Conservation (phyloP, 169 alveolate genomes). For the Cryptosporidium muris region DNA sequence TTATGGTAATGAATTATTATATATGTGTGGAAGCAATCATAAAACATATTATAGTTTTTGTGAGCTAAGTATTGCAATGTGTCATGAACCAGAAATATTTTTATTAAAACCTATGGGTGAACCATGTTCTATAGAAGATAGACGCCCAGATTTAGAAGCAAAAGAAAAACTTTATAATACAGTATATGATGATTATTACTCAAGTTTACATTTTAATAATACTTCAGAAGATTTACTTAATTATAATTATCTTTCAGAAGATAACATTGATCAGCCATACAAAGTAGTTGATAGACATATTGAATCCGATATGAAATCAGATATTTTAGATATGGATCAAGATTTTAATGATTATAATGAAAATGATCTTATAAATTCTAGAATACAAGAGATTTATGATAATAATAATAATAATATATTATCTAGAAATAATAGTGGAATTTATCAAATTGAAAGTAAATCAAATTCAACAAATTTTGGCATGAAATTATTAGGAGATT, state of each 20-base stretch:
- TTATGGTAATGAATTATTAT: conserved; percentile 41
- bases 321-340: neutral
- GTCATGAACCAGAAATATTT: conserved; percentile 47
- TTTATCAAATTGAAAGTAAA: conserved; percentile 22
- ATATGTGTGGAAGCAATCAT: conserved; percentile 59
- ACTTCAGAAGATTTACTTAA: conserved; percentile 5
- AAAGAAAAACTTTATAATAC: conserved; percentile 29
- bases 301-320: neutral
- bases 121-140: conserved; percentile 62
- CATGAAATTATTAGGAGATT: neutral
- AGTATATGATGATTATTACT: conserved; percentile 52
- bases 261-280: neutral
- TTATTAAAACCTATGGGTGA: conserved; percentile 66
- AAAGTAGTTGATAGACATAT: neutral
- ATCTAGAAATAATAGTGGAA: conserved; percentile 15
- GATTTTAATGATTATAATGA: neutral
- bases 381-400: neutral
- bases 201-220: conserved; percentile 25
- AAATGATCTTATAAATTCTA: neutral
- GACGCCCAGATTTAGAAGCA: conserved; percentile 30
- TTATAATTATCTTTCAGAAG: neutral
- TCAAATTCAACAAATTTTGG: neutral
- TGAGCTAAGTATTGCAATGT: conserved; percentile 56
- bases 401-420: conserved; percentile 17
- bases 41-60: conserved; percentile 59